phyloP scores from a whole-genome alignment of 306 rosid genomes.

The Pachyrhizus erosus region DNA sequence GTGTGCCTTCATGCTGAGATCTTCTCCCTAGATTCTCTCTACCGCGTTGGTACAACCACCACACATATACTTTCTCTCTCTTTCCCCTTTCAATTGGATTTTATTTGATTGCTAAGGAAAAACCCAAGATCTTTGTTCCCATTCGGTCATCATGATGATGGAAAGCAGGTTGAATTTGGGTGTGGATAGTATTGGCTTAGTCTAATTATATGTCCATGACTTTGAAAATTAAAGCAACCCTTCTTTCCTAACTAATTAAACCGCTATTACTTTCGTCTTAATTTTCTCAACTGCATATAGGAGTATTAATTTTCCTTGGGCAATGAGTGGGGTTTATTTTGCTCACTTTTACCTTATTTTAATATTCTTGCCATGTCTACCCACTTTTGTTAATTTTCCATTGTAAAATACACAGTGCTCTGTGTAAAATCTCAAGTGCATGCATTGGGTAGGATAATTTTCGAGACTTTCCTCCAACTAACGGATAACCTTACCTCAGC shows the following conservation, averaged over 20 bases:
- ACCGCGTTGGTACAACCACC: constrained; percentile 81
- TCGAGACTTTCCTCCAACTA: constrained; percentile 41
- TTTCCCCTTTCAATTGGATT: constrained; percentile 48
- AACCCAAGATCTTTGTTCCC: constrained; percentile 56
- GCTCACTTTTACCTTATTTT: not conserved
- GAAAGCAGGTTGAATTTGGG: constrained; percentile 64
- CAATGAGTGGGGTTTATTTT: constrained; percentile 2
- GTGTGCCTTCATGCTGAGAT: constrained; percentile 57
- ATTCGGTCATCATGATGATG: constrained; percentile 68
- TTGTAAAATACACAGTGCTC: constrained; percentile 4
- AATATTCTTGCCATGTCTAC: not conserved
- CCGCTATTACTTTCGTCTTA: constrained; percentile 29
- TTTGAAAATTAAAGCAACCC: constrained; percentile 48
- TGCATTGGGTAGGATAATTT: constrained; percentile 32
- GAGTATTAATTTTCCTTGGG: not conserved
- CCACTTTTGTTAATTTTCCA: not conserved
- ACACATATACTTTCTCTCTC: constrained; percentile 47
- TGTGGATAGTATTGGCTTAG: constrained; percentile 36
- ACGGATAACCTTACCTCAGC: constrained; percentile 17
- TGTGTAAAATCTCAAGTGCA: not conserved
- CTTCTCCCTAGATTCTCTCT: constrained; percentile 85
- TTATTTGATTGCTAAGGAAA: constrained; percentile 67
- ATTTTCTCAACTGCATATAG: constrained; percentile 6
- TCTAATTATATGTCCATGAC: constrained; percentile 8
- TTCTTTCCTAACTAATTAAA: constrained; percentile 57